A percentile compares a stretch with the other conserved stretches of the same genome.
Conservation (phyloP, 371 early-diverging fungal genomes). For the Cladochytrium tenue region DNA sequence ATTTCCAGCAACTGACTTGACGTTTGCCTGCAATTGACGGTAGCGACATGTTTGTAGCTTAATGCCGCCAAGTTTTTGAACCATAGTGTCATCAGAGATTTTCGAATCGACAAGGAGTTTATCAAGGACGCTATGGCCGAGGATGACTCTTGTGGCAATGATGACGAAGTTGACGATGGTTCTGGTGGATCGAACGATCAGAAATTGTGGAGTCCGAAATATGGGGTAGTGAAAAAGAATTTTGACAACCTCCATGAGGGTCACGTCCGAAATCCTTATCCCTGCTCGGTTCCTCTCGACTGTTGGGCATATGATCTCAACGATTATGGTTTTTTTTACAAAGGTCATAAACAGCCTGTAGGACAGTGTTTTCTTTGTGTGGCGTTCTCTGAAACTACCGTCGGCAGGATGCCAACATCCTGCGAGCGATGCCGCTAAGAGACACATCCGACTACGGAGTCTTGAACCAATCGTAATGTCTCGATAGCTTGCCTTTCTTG, state of each 20-base stretch:
- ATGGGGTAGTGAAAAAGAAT: too few relatives aligned
- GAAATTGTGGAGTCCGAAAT: neutral
- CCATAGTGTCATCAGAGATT: neutral
- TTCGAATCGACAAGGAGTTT: neutral
- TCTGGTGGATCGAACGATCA: neutral
- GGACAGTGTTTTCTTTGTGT: neutral
- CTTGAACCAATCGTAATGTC: slow-evolving; percentile 33
- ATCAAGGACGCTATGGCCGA: neutral
- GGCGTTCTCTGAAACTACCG: neutral
- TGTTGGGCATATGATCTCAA: slow-evolving; percentile 35
- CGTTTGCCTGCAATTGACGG: neutral
- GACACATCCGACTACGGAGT: slow-evolving; percentile 21
- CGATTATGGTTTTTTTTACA: slow-evolving; percentile 39
- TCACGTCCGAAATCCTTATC: slow-evolving; percentile 24
- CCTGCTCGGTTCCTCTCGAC: slow-evolving; percentile 45
- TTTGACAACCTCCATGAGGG: slow-evolving; percentile 14
- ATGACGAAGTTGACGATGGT: neutral
- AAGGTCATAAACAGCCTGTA: slow-evolving; percentile 24
- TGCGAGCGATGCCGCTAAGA: slow-evolving; percentile 32
- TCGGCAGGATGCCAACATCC: slow-evolving; percentile 36
- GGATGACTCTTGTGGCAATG: neutral
- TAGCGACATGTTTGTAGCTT: neutral
- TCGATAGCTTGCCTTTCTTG: neutral
- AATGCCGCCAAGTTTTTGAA: neutral
- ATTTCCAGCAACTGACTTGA: neutral